A percentile compares a stretch with the other conserved stretches of the same genome.
Conservation (phyloP, 495 filamentous ascomycete genomes). For the Talaromyces liani region DNA sequence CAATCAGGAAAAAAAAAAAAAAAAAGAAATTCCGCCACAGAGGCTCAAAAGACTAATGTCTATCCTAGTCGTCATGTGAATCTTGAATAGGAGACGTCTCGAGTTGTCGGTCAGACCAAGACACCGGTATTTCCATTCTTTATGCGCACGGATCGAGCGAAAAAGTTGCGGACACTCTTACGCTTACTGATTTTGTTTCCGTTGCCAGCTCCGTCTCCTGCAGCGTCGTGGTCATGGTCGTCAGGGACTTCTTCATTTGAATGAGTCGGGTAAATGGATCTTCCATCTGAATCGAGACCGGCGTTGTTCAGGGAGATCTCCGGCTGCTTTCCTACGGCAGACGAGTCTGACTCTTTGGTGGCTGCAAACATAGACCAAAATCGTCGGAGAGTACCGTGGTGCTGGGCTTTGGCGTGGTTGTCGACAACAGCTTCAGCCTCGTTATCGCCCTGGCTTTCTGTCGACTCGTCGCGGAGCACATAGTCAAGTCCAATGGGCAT, state of each 20-base stretch:
- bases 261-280: background rate
- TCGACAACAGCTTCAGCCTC: background rate
- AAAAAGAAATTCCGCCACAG: background rate
- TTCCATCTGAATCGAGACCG: background rate
- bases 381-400: background rate
- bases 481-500: background rate
- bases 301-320: background rate
- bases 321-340: background rate
- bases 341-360: background rate
- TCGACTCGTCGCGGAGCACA: background rate
- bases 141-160: background rate
- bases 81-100: background rate
- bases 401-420: background rate
- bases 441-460: background rate
- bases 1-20: background rate
- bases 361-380: background rate
- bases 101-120: background rate
- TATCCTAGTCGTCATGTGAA: background rate
- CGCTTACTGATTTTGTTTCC: background rate
- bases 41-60: background rate
- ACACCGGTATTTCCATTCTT: background rate
- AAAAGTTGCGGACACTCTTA: slow-evolving; percentile 4
- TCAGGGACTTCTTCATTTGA: background rate
- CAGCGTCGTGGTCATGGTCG: background rate
- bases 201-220: background rate